Evolutionary conservation across 2,329 filamentous ascomycete species (phyloP), one percentile per base, ranked within the genome.

Genomic region (Phialophora tarda): DNA sequence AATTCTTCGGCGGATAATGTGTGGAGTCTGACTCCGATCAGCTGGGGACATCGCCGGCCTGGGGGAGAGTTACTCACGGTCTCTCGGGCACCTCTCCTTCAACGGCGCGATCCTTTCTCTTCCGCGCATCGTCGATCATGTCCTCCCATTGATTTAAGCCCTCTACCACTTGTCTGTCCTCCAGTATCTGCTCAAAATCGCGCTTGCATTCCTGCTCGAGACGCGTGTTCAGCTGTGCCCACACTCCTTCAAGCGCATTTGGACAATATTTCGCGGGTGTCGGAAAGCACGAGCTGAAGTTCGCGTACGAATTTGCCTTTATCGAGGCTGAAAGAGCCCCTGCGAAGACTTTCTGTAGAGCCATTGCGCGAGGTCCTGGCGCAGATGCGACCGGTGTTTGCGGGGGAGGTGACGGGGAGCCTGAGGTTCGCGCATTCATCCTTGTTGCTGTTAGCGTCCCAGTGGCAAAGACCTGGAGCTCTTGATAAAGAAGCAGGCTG

Each of bases 201-300:
- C 81, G 81, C 74, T 78, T 82, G 69, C 85, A 86, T 59, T 82
- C 82, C 68, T 84, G 82, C 70, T 87, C 85, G 60, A 89, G 75
- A 71, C 87, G 83, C 59, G 82, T 81, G 50, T 85, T 84, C 69
- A 89, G 81, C 69, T 88, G 85, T 62, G 82, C 79, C 77, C 86
- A 85, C 24, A 89, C 78, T 3, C 81, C 80, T 71, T 86, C 83
- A 64, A 89, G 73, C 50, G 82, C 82, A 28, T 82, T 83, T 1
- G 85, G 83, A 11, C 85, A 85, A 71, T 87, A 80, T 71, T 81
- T 78, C 21, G 86, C 84, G 1, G 86, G 83, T 0, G 87, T 89
- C 0, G 87, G 87, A 70, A 89, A 89, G 72, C 87, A 89, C 26
- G 85, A 79, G 0, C 85, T 82, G 74, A 89, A 89, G 71, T 88